A percentile compares a stretch with the other conserved stretches of the same genome.
phyloP scores from a whole-genome alignment of 805 yeast genomes.

The Priceomyces medius region DNA sequence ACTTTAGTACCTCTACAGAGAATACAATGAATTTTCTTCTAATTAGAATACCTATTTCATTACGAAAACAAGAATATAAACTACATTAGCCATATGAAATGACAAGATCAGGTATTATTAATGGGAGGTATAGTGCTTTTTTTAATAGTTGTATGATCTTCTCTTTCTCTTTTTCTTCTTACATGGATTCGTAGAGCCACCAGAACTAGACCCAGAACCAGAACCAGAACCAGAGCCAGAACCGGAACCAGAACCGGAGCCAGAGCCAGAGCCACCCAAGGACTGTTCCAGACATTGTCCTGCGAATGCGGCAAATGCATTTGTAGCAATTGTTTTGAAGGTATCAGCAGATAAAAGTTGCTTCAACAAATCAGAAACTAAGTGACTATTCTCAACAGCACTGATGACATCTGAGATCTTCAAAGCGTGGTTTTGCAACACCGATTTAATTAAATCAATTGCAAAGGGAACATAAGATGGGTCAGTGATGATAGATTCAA shows the following conservation, averaged over 20 bases:
- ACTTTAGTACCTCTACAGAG: not conserved
- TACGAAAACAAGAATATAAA: not conserved
- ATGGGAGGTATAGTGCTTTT: not conserved
- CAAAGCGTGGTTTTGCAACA: constrained; percentile 29
- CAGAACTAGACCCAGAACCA: constrained; percentile 9
- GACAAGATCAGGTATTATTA: too few relatives aligned
- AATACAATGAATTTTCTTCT: not conserved
- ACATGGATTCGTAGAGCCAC: constrained; percentile 20
- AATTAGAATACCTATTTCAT: not conserved
- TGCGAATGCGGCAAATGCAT: constrained; percentile 38
- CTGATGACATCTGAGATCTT: constrained; percentile 23
- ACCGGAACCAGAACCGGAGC: constrained; percentile 6
- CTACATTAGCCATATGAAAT: not conserved
- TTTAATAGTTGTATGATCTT: constrained; percentile 22
- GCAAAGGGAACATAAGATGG: constrained; percentile 35
- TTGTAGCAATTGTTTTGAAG: constrained; percentile 31
- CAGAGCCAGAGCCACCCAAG: constrained; percentile 12
- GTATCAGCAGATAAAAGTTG: constrained; percentile 33
- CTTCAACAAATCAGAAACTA: constrained; percentile 32
- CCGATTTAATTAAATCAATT: constrained; percentile 30
- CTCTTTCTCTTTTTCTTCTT: constrained; percentile 31
- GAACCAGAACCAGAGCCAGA: constrained; percentile 11
- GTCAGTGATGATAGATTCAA: constrained; percentile 39
- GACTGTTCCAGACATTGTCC: constrained; percentile 26
- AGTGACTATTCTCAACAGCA: constrained; percentile 33